Conservation (phyloP, 2,329 filamentous ascomycete genomes). For the Fusarium abutilonis region DNA sequence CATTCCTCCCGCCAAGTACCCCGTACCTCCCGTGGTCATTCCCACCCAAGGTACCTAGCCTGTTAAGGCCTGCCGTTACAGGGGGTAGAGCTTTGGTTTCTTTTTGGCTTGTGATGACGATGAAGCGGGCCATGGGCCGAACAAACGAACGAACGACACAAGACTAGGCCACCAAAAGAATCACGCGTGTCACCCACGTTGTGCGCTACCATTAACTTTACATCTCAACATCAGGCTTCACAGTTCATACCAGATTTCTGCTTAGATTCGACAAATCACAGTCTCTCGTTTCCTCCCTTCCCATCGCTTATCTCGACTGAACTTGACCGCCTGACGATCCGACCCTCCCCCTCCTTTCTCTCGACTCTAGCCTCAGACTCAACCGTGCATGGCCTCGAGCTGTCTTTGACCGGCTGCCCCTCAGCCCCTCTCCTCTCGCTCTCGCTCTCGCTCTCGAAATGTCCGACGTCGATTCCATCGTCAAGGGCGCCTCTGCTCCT, state of each 20-base stretch:
- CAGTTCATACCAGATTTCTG: neutral
- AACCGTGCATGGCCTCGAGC: conserved; percentile 39
- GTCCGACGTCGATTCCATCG: conserved; percentile 83
- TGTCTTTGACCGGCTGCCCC: conserved; percentile 39
- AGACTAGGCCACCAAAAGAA: conserved; percentile 23
- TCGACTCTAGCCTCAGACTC: conserved; percentile 1
- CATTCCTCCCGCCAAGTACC: conserved; percentile 12
- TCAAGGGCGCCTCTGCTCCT: conserved; percentile 85
- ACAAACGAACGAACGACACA: conserved; percentile 20
- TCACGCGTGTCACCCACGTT: conserved; percentile 30
- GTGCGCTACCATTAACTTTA: conserved; percentile 17
- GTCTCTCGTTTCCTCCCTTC: conserved; percentile 7
- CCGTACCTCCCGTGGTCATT: conserved; percentile 4
- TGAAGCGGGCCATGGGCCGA: conserved; percentile 18
- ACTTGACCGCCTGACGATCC: conserved; percentile 22
- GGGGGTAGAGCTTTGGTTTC: neutral
- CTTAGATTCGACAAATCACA: conserved; percentile 14
- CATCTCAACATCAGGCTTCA: neutral
- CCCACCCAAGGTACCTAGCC: neutral
- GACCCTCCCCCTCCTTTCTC: conserved; percentile 6
- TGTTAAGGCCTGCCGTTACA: neutral
- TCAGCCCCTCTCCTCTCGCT: conserved; percentile 28
- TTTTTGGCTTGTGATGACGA: conserved; percentile 41
- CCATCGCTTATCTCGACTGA: conserved; percentile 12
- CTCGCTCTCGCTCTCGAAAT: conserved; percentile 51